A percentile compares a stretch with the other conserved stretches of the same genome.
Conservation (phyloP, 2,329 filamentous ascomycete species). For the Xylariales sp. region DNA sequence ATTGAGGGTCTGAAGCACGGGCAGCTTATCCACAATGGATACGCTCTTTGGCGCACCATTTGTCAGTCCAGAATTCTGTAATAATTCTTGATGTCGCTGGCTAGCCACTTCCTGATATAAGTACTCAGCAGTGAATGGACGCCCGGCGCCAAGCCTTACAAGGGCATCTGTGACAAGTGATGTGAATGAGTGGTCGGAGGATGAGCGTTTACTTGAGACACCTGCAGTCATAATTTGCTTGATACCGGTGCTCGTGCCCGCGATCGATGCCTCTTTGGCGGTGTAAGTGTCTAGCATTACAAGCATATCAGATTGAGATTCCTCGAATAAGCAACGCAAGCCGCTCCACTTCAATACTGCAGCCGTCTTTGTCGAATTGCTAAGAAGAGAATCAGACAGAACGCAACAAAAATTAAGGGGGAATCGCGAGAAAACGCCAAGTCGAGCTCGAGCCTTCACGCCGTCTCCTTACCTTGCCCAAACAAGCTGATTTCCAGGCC, state of each 20-base stretch:
- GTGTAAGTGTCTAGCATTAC: slow-evolving; percentile 60
- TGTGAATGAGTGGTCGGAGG: slow-evolving; percentile 54
- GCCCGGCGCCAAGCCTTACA: slow-evolving; percentile 44
- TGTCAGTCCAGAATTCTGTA: slow-evolving; percentile 36
- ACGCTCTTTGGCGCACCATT: slow-evolving; percentile 39
- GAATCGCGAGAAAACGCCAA: neutral
- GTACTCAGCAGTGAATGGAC: slow-evolving; percentile 52
- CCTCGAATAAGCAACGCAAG: slow-evolving; percentile 58
- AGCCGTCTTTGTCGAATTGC: slow-evolving; percentile 54
- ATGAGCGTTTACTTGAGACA: too few species aligned
- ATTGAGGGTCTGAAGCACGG: slow-evolving; percentile 52
- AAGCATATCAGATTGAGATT: slow-evolving; percentile 59
- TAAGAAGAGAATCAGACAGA: slow-evolving; percentile 35
- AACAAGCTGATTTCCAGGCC: slow-evolving; percentile 57
- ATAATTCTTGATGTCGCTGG: slow-evolving; percentile 38
- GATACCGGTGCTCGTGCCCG: slow-evolving; percentile 46
- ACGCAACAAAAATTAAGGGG: too few species aligned
- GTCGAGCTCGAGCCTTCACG: neutral
- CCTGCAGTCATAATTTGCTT: slow-evolving; percentile 63
- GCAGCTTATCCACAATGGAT: slow-evolving; percentile 30
- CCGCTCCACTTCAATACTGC: slow-evolving; percentile 60
- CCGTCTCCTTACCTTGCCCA: slow-evolving; percentile 57
- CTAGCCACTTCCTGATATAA: slow-evolving; percentile 52
- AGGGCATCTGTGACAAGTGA: slow-evolving; percentile 52
- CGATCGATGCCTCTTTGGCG: slow-evolving; percentile 43